phyloP scores from a whole-genome alignment of 768 basidiomycete species.

The Lentinula sp. region DNA sequence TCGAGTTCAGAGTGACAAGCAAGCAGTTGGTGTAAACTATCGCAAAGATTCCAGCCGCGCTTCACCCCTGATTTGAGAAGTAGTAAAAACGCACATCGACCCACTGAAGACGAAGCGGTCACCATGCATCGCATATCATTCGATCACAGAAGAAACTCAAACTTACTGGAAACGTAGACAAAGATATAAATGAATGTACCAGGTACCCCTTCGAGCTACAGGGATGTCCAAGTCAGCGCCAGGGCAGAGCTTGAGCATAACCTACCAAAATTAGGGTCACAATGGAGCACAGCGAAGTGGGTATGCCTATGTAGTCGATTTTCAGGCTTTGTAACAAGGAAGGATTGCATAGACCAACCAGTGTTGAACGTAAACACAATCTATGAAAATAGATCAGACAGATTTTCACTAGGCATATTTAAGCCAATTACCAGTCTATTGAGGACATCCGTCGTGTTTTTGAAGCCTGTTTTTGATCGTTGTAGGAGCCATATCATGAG shows the following conservation, averaged over 20 bases:
- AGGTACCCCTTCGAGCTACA: slow-evolving; percentile 1
- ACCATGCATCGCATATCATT: background rate
- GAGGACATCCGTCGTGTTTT: slow-evolving; percentile 5
- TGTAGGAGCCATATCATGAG: slow-evolving; percentile 6
- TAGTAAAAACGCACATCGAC: background rate
- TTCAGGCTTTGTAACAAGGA: background rate
- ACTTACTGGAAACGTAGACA: slow-evolving; percentile 3
- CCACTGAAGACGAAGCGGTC: background rate
- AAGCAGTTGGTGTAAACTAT: slow-evolving; percentile 7
- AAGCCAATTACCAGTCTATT: slow-evolving; percentile 7
- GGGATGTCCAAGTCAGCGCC: background rate
- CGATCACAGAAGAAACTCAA: background rate
- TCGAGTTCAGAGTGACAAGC: slow-evolving; percentile 6
- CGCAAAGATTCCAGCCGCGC: background rate
- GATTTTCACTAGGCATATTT: background rate
- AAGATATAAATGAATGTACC: slow-evolving; percentile 7
- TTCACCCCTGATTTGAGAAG: background rate
- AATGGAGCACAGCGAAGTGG: slow-evolving; percentile 3
- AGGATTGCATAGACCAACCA: background rate
- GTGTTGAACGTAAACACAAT: slow-evolving; percentile 9
- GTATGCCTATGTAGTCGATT: background rate
- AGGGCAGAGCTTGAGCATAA: background rate
- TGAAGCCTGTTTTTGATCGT: slow-evolving; percentile 6
- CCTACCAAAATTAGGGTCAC: slow-evolving; percentile 4
- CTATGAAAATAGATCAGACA: background rate